phyloP scores from a whole-genome alignment of 2,329 filamentous ascomycete species.

The Aspergillus sp. region DNA sequence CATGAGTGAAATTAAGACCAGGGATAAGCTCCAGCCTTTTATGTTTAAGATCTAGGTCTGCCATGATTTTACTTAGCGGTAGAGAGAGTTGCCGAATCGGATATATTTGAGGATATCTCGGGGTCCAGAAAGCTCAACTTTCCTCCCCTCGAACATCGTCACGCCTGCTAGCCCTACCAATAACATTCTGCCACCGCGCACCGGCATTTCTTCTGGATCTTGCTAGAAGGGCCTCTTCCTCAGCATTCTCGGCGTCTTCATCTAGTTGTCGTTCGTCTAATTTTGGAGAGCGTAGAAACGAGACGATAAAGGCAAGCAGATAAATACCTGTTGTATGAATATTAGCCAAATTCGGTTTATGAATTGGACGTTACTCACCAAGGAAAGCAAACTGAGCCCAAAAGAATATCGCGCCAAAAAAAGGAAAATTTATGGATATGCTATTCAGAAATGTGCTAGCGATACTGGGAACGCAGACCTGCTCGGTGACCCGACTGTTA shows the following conservation, averaged over 20 bases:
- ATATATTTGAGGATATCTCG: neutral
- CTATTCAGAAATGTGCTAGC: constrained; percentile 92
- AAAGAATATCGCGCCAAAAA: constrained; percentile 90
- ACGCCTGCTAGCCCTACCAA: constrained; percentile 51
- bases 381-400: constrained; percentile 96
- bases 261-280: constrained; percentile 76
- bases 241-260: constrained; percentile 84
- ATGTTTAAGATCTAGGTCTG: neutral
- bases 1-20: neutral
- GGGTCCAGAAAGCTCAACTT: neutral
- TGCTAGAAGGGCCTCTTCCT: constrained; percentile 88
- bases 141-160: constrained; percentile 8
- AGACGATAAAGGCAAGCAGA: constrained; percentile 74
- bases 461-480: constrained; percentile 86
- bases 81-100: neutral
- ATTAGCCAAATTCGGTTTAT: neutral
- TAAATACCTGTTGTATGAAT: constrained; percentile 57
- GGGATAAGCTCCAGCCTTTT: neutral
- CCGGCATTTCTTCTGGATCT: constrained; percentile 79
- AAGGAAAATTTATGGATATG: constrained; percentile 88
- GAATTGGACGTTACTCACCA: constrained; percentile 39
- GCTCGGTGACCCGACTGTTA: constrained; percentile 67
- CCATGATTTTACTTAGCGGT: neutral
- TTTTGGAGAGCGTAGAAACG: constrained; percentile 76
- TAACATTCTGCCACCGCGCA: constrained; percentile 86